phyloP scores from a whole-genome alignment of 2,329 filamentous ascomycete genomes.

The Calonectria multiphialidica region DNA sequence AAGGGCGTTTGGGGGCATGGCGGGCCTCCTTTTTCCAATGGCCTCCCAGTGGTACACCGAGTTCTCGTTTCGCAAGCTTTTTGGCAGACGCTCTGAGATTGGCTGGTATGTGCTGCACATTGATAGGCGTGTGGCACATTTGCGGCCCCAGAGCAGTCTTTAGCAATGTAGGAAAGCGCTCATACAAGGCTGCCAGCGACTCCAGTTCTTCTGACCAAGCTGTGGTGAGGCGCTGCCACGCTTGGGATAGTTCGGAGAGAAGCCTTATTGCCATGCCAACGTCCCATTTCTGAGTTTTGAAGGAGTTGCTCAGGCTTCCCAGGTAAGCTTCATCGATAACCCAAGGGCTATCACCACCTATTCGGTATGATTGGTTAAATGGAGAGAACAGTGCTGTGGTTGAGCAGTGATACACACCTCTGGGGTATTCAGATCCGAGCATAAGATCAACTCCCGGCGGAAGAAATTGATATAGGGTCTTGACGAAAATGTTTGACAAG shows the following conservation, averaged over 20 bases:
- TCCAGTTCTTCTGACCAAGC: background rate
- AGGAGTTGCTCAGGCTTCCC: background rate
- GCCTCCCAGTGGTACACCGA: background rate
- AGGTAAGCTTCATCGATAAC: background rate
- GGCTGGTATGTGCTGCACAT: background rate
- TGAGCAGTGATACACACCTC: background rate
- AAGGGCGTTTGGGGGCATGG: background rate
- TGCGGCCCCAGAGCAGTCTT: background rate
- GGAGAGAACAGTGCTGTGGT: background rate
- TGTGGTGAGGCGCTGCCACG: background rate
- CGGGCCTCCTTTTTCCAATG: background rate
- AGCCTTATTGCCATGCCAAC: background rate
- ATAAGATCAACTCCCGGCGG: background rate
- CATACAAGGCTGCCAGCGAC: background rate
- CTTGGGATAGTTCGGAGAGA: background rate
- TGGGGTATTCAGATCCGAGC: background rate
- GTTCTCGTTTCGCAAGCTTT: background rate
- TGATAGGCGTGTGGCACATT: background rate
- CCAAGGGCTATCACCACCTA: background rate
- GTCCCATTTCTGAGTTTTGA: background rate
- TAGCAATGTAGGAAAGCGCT: background rate
- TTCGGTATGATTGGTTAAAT: background rate
- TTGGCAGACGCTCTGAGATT: background rate
- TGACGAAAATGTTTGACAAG: background rate
- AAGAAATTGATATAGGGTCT: background rate